phyloP scores from a whole-genome alignment of 2,329 filamentous ascomycete genomes.

The Diaporthe aspalathi region DNA sequence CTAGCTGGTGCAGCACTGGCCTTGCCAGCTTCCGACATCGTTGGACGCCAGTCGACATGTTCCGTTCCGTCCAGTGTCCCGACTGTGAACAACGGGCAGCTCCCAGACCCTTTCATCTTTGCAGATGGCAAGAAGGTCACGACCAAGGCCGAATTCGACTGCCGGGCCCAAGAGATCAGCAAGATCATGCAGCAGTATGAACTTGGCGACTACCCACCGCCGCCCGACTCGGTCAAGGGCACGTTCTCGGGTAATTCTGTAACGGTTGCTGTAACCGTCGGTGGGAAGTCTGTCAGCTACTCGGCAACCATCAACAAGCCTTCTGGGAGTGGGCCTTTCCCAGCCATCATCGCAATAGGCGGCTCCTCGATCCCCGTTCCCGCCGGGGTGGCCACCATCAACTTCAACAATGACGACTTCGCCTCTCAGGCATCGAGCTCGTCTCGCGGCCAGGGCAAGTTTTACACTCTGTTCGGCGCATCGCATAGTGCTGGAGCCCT shows the following conservation, averaged over 20 bases:
- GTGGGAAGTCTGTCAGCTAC: slow-evolving; percentile 59
- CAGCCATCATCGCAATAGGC: slow-evolving; percentile 69
- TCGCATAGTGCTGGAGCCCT: slow-evolving; percentile 66
- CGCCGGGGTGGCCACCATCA: slow-evolving; percentile 65
- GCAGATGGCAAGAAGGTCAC: slow-evolving; percentile 56
- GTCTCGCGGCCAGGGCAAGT: slow-evolving; percentile 67
- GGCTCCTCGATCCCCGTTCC: slow-evolving; percentile 66
- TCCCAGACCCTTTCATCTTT: slow-evolving; percentile 62
- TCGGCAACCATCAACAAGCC: slow-evolving; percentile 56
- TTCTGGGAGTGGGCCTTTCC: slow-evolving; percentile 59
- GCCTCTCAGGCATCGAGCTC: slow-evolving; percentile 58
- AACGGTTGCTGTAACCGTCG: slow-evolving; percentile 58
- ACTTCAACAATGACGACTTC: slow-evolving; percentile 69
- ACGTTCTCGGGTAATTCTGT: slow-evolving; percentile 56
- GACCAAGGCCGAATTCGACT: slow-evolving; percentile 59
- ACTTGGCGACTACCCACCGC: slow-evolving; percentile 59
- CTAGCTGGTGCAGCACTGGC: slow-evolving; percentile 52
- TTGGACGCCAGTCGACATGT: slow-evolving; percentile 52
- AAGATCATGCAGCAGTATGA: slow-evolving; percentile 63
- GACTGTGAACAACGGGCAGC: slow-evolving; percentile 51
- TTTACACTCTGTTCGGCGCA: slow-evolving; percentile 69
- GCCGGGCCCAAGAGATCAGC: slow-evolving; percentile 61
- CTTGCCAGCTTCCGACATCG: slow-evolving; percentile 48
- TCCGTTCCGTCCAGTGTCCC: slow-evolving; percentile 49
- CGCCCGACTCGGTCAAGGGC: slow-evolving; percentile 59